A percentile compares a stretch with the other conserved stretches of the same genome.
Conservation (phyloP, 1,284 basidiomycete genomes). For the Papiliotrema nemorosa region DNA sequence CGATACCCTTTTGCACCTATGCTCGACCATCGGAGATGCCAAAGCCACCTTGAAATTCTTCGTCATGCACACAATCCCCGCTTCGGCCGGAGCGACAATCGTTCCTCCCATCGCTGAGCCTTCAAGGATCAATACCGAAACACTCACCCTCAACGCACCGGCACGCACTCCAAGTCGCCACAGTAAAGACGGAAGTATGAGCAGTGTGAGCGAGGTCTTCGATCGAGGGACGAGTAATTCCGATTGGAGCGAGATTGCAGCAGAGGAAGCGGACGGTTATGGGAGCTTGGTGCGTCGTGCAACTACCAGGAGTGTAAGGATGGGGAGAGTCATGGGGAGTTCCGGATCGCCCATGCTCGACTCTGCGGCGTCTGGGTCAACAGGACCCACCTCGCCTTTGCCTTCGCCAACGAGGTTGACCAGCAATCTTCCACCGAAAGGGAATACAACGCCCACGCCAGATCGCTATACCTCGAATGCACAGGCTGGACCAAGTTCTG, state of each 20-base stretch:
- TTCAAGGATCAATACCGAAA: constrained; percentile 27
- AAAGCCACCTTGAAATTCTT: constrained; percentile 76
- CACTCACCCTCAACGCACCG: constrained; percentile 12
- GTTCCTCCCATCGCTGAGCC: constrained; percentile 26
- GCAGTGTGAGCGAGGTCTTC: constrained; percentile 34
- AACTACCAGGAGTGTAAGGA: not conserved
- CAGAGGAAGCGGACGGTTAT: constrained; percentile 15
- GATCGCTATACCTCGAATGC: not conserved
- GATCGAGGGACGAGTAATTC: constrained; percentile 15
- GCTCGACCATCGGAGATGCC: constrained; percentile 65
- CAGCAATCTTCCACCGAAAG: not conserved
- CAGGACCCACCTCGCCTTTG: not conserved
- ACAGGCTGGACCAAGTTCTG: constrained; percentile 1
- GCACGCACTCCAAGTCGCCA: constrained; percentile 27
- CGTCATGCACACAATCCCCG: constrained; percentile 51
- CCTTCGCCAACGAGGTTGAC: not conserved
- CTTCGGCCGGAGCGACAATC: constrained; percentile 34
- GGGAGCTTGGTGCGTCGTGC: not conserved
- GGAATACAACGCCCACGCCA: constrained; percentile 1
- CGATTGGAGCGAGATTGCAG: constrained; percentile 28
- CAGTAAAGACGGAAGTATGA: constrained; percentile 42
- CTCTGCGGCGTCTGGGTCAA: not conserved
- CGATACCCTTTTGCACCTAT: constrained; percentile 67
- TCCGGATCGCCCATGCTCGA: not conserved
- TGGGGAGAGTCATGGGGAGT: not conserved